Conservation (phyloP, 139 green algal genomes). For the Cymbomonas tetramitiformis region DNA sequence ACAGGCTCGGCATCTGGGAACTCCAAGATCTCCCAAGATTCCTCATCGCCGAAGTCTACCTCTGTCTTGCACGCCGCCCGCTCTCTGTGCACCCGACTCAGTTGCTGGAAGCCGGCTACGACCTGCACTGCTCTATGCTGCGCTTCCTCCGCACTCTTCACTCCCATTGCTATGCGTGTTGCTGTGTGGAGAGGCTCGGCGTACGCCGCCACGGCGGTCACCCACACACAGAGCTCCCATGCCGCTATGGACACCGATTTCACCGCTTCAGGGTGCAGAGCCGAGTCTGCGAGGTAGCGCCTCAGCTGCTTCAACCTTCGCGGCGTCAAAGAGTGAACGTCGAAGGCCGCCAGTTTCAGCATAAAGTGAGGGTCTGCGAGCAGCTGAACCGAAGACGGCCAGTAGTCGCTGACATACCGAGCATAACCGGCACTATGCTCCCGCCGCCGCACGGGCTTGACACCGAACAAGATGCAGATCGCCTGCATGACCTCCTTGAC, state of each 20-base stretch:
- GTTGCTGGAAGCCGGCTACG: too few species aligned
- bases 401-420: constrained; percentile 40
- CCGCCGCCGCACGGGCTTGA: too few species aligned
- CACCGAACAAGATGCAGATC: constrained; percentile 33
- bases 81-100: too few species aligned
- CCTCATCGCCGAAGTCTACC: too few species aligned
- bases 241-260: constrained; percentile 47
- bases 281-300: constrained; percentile 40
- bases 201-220: constrained; percentile 60
- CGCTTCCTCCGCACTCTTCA: too few species aligned
- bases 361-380: constrained; percentile 58
- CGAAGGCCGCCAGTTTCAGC: constrained; percentile 38
- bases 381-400: constrained; percentile 32
- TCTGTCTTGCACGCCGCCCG: too few species aligned
- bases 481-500: constrained; percentile 41
- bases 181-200: too few species aligned
- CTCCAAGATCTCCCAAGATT: too few species aligned
- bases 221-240: constrained; percentile 55
- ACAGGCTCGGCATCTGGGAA: too few species aligned
- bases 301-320: constrained; percentile 47
- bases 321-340: constrained; percentile 59
- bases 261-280: constrained; percentile 56
- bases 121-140: too few species aligned
- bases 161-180: too few species aligned
- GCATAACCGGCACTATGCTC: constrained; percentile 19